Evolutionary conservation across 495 filamentous ascomycete genomes (phyloP), one percentile per base, ranked within the genome.

Genomic region (Hyaloscypha finlandica): DNA sequence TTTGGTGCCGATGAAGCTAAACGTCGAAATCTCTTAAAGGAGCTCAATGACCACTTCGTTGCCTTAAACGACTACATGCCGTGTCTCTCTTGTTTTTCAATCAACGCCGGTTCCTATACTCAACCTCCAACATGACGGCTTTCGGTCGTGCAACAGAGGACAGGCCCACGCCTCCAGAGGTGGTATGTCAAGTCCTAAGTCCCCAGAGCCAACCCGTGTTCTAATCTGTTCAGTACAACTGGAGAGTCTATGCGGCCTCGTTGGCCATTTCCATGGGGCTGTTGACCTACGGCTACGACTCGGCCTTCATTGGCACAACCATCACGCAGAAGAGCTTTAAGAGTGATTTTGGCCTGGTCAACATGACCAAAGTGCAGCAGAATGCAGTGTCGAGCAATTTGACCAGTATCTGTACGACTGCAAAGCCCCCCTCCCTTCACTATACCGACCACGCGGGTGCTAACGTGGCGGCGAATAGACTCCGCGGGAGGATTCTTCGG

Each of bases 121-220:
- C 19, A 8, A 59, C 22, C 56, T 59, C 56, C 56, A 59, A 59
- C 31, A 59, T 59, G 56, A 59, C 56, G 56, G 19, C 56, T 59
- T 59, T 59, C 56, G 56, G 56, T 29, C 71, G 77, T 29, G 75
- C 77, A n/a, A 72, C 73, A 31, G 75, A 77, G 42, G 75, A 77
- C 63, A 67, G 75, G 51, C 75, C 75, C 20, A 77, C 75, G 56
- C 75, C 75, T 59, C 56, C 56, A 33, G 25, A 63, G 19, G 74
- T 74, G 66, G 74, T 77, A 61, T 77, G 76, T 61, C 76, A 75
- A 39, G 70, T 66, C 65, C 69, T 9, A 70, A 76, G 31, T 77
- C 76, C 59, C 56, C 57, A 22, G 32, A 65, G 22, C 39, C 75
- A 11, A 66, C 71, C 9, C 66, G 74, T 63, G 66, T 76, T 30